Evolutionary conservation across 352 stramenopile genomes (phyloP).

Genomic region (Pythium rishiriense): DNA sequence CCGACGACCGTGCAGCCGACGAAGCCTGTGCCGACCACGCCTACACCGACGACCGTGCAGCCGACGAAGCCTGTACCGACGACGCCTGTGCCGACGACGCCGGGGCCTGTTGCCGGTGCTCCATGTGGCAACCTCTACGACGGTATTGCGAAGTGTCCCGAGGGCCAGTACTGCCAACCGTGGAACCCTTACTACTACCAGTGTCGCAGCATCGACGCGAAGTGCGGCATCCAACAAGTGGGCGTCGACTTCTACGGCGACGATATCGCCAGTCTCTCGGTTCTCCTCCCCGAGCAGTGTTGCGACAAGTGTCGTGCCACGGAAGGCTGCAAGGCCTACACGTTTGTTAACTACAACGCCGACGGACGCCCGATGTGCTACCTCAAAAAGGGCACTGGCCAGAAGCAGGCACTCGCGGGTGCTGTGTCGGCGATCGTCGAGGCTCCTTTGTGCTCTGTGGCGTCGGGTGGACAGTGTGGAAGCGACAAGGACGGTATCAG

Average conservation of each 20-base stretch:
- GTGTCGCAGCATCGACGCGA: conserved; percentile 32
- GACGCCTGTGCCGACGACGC: neutral
- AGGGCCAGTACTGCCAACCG: conserved; percentile 44
- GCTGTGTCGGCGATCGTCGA: conserved; percentile 27
- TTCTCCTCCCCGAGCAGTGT: conserved; percentile 20
- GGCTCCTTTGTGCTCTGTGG: conserved; percentile 6
- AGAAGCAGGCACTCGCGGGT: conserved; percentile 6
- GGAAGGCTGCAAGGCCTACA: conserved; percentile 24
- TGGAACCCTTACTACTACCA: conserved; percentile 51
- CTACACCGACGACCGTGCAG: neutral
- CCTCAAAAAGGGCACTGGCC: conserved; percentile 20
- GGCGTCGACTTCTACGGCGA: conserved; percentile 24
- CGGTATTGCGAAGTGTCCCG: neutral
- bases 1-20: too few relatives aligned
- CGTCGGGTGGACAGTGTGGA: conserved; percentile 20
- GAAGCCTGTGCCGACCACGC: neutral
- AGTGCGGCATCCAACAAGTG: conserved; percentile 12
- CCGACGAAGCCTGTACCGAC: neutral
- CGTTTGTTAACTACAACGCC: conserved; percentile 26
- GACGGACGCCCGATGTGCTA: conserved; percentile 24
- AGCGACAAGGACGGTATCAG: conserved; percentile 18
- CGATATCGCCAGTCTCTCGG: conserved; percentile 20
- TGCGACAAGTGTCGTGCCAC: conserved; percentile 26
- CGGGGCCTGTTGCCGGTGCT: conserved; percentile 1
- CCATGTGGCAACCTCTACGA: conserved; percentile 9